Conservation (phyloP, 31 red algal species). For the Asparagopsis taxiformis region DNA sequence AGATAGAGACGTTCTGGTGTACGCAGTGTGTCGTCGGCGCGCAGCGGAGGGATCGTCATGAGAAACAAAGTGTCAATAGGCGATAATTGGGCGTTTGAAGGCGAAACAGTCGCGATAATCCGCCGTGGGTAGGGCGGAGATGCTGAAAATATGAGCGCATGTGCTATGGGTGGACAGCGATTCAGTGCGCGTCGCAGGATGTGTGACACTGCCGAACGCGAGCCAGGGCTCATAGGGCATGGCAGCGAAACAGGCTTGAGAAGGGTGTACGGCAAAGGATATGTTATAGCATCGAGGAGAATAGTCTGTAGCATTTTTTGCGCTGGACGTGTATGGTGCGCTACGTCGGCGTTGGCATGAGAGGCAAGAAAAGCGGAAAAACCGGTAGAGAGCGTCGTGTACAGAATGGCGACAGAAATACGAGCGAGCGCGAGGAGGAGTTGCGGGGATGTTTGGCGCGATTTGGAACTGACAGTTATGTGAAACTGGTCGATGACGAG, state of each 20-base stretch:
- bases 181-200: slow-evolving; percentile 7
- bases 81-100: slow-evolving; percentile 12
- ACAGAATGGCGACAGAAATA: no score
- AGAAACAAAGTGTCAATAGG: slow-evolving; percentile 4
- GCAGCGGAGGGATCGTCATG: slow-evolving; percentile 17
- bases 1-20: slow-evolving; percentile 8
- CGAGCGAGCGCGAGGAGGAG: no score
- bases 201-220: background rate
- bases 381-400: slow-evolving; percentile 17
- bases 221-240: background rate
- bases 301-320: background rate
- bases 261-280: slow-evolving; percentile 13
- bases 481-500: no score
- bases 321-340: slow-evolving; percentile 6
- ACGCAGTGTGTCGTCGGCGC: background rate
- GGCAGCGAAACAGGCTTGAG: slow-evolving; percentile 12
- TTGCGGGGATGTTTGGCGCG: no score
- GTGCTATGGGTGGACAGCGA: slow-evolving; percentile 3
- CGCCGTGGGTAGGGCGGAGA: slow-evolving; percentile 18
- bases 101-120: slow-evolving; percentile 1
- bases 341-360: slow-evolving; percentile 9
- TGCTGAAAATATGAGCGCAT: slow-evolving; percentile 19
- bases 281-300: slow-evolving; percentile 14
- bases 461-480: no score
- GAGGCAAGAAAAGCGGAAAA: background rate